Percentiles rank a stretch among this genome's conserved stretches.
phyloP scores from a whole-genome alignment of 1,284 basidiomycete species.

The Boletus sp. region DNA sequence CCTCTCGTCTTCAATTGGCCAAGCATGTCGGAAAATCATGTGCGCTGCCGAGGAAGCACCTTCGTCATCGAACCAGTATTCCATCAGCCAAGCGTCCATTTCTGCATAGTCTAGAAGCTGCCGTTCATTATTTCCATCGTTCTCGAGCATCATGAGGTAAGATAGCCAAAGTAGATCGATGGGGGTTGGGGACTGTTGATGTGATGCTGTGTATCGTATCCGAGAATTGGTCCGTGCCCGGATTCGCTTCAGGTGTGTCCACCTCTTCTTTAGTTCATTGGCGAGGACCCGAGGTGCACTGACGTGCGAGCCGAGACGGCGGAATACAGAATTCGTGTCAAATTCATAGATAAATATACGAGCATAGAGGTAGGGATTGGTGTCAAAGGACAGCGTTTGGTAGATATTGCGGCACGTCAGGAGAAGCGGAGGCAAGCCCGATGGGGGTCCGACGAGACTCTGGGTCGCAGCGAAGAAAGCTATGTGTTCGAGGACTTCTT shows the following conservation, averaged over 20 bases:
- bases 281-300: constrained; percentile 47
- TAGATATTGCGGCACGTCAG: constrained; percentile 52
- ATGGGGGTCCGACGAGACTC: constrained; percentile 53
- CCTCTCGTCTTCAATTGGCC: constrained; percentile 55
- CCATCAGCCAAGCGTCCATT: constrained; percentile 50
- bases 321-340: constrained; percentile 55
- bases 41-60: constrained; percentile 46
- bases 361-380: constrained; percentile 68
- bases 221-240: constrained; percentile 41
- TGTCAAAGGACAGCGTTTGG: constrained; percentile 43
- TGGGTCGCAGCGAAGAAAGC: constrained; percentile 54
- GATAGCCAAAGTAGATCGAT: constrained; percentile 59
- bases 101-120: constrained; percentile 61
- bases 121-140: constrained; percentile 71
- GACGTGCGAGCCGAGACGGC: constrained; percentile 50
- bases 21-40: constrained; percentile 40
- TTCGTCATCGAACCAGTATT: constrained; percentile 50
- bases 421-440: constrained; percentile 52
- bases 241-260: constrained; percentile 51
- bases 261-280: constrained; percentile 58
- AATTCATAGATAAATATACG: constrained; percentile 67
- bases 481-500: constrained; percentile 70
- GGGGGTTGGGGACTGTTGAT: constrained; percentile 30
- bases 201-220: constrained; percentile 27
- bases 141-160: constrained; percentile 78